These are phyloP conservation scores for Gloeostereum incarnatum DNA, from an alignment of 768 basidiomycete genomes.

Conservation along the genomic window DNA sequence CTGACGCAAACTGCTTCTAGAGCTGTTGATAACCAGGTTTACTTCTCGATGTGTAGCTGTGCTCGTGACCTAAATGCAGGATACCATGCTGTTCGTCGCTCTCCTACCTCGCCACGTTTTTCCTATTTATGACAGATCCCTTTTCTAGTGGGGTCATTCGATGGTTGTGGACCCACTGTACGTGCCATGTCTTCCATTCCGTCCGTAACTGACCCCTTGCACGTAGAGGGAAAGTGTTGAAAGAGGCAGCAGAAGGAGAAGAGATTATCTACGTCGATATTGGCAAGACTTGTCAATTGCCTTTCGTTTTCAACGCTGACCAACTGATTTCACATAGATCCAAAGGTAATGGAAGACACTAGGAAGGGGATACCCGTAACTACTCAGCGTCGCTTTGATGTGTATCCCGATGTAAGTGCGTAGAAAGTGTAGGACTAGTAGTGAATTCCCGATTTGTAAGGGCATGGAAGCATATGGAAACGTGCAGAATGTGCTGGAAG, in stretches of 20 bases:
- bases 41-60: conserved; percentile 91
- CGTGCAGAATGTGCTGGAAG: neutral
- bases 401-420: conserved; percentile 63
- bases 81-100: conserved; percentile 76
- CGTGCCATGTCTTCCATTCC: conserved; percentile 17
- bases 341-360: conserved; percentile 52
- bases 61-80: conserved; percentile 74
- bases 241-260: conserved; percentile 69
- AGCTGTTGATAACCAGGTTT: conserved; percentile 97
- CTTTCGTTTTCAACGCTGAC: neutral
- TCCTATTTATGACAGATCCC: conserved; percentile 3
- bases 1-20: conserved; percentile 29
- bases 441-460: neutral
- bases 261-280: conserved; percentile 74
- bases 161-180: conserved; percentile 88
- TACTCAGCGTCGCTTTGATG: conserved; percentile 83
- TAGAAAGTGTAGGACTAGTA: neutral
- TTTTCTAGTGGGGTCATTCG: conserved; percentile 75
- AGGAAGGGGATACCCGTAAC: conserved; percentile 89
- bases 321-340: conserved; percentile 19
- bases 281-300: conserved; percentile 38
- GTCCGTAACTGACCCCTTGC: no score
- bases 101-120: neutral
- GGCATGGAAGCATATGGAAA: conserved; percentile 5
- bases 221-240: conserved; percentile 63